These are phyloP conservation scores for Thyridium curvatum DNA, from an alignment of 2,329 filamentous ascomycete species.

Conservation along the genomic window DNA sequence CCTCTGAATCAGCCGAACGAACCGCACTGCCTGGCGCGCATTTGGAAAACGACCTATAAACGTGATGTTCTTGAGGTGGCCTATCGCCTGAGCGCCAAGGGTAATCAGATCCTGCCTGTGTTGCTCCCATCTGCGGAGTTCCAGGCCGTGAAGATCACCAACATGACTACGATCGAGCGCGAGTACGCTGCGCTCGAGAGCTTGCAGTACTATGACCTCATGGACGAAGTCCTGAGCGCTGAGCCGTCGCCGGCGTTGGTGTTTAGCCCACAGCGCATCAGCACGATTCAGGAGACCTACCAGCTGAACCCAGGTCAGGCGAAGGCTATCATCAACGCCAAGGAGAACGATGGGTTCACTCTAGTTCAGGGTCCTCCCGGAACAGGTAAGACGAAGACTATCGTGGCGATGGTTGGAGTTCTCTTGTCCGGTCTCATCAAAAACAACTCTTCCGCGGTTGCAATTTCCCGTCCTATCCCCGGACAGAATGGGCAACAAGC, in stretches of 20 bases:
- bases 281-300: conserved; percentile 68
- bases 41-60: conserved; percentile 75
- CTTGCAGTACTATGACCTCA: conserved; percentile 91
- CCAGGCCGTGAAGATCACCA: conserved; percentile 77
- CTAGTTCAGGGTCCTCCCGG: conserved; percentile 93
- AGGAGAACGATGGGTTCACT: conserved; percentile 95
- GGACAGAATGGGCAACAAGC: conserved; percentile 22
- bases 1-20: conserved; percentile 61
- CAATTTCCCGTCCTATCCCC: conserved; percentile 33
- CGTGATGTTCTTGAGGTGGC: conserved; percentile 77
- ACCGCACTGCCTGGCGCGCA: conserved; percentile 79
- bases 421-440: conserved; percentile 58
- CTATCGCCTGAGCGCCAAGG: conserved; percentile 70
- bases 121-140: conserved; percentile 66
- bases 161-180: conserved; percentile 89
- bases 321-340: conserved; percentile 82
- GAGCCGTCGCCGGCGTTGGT: conserved; percentile 83
- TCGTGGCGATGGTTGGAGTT: conserved; percentile 90
- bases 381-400: conserved; percentile 97
- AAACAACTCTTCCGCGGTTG: conserved; percentile 33
- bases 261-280: conserved; percentile 69
- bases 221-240: conserved; percentile 79
- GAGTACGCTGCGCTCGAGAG: conserved; percentile 90
- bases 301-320: conserved; percentile 84
- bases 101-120: conserved; percentile 50